phyloP scores from a whole-genome alignment of 2,329 filamentous ascomycete species.

The Atkinsonella hypoxylon region DNA sequence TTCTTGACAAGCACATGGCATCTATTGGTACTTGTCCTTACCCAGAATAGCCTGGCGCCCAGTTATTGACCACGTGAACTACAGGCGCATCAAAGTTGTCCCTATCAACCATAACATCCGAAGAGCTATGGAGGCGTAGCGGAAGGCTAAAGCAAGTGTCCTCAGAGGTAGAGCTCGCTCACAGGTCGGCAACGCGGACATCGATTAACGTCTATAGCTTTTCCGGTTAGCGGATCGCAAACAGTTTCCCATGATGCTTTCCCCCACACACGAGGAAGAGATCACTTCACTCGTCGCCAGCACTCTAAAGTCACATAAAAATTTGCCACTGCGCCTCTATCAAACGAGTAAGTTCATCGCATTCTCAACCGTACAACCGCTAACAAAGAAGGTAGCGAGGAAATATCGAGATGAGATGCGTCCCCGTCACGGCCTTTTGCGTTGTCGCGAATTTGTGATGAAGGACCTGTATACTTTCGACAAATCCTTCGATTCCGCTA shows the following conservation, averaged over 20 bases:
- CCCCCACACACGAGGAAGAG: conserved; percentile 94
- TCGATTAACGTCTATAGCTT: conserved; percentile 40
- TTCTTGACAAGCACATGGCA: conserved; percentile 86
- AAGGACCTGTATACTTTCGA: conserved; percentile 98
- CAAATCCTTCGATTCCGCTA: conserved; percentile 49
- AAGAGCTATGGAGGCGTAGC: conserved; percentile 71
- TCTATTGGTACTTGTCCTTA: conserved; percentile 42
- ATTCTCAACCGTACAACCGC: too few relatives aligned
- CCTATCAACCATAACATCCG: conserved; percentile 74
- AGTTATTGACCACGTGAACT: neutral
- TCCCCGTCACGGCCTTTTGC: conserved; percentile 76
- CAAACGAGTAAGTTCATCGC: conserved; percentile 58
- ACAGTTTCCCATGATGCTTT: conserved; percentile 60
- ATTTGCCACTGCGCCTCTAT: conserved; percentile 76
- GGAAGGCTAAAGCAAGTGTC: conserved; percentile 63
- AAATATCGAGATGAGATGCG: conserved; percentile 92
- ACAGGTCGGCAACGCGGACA: neutral
- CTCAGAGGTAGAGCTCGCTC: conserved; percentile 47
- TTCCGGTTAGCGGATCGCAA: conserved; percentile 74
- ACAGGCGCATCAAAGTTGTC: conserved; percentile 67
- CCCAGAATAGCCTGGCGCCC: neutral
- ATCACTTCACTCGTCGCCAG: conserved; percentile 71
- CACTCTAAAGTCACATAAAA: conserved; percentile 69
- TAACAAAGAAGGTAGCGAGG: conserved; percentile 40
- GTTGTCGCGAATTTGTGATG: conserved; percentile 90